Conservation (phyloP, 768 basidiomycete species). For the Tylopilus vinaceipallidus region DNA sequence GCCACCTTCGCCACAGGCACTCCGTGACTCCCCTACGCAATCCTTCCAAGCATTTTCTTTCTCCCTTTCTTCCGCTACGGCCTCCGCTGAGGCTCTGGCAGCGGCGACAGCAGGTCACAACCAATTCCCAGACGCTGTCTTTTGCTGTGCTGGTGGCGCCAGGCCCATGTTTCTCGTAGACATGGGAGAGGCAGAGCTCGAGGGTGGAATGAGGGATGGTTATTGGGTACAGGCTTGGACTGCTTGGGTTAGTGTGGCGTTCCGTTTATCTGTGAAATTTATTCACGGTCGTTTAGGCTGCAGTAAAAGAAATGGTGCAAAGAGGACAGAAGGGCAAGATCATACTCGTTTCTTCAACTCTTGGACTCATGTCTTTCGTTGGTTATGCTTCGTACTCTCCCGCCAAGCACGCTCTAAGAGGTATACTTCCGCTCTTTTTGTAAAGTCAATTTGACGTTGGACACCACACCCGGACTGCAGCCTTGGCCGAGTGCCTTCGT, state of each 20-base stretch:
- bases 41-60: slow-evolving; percentile 65
- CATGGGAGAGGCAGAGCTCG: slow-evolving; percentile 55
- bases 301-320: slow-evolving; percentile 61
- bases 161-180: slow-evolving; percentile 78
- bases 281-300: slow-evolving; percentile 45
- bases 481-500: slow-evolving; percentile 79
- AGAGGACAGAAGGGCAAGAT: slow-evolving; percentile 64
- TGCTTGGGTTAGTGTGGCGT: slow-evolving; percentile 35
- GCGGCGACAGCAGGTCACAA: slow-evolving; percentile 57
- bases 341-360: slow-evolving; percentile 69
- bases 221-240: slow-evolving; percentile 48
- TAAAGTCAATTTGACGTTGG: background rate
- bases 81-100: slow-evolving; percentile 60
- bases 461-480: slow-evolving; percentile 33
- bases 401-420: slow-evolving; percentile 82
- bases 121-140: slow-evolving; percentile 68
- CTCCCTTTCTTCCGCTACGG: slow-evolving; percentile 51
- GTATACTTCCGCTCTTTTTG: slow-evolving; percentile 36
- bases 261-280: background rate
- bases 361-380: slow-evolving; percentile 72
- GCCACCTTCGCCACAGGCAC: slow-evolving; percentile 36
- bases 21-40: slow-evolving; percentile 56
- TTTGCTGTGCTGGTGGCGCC: slow-evolving; percentile 75
- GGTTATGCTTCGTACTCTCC: slow-evolving; percentile 83
- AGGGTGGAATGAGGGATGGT: slow-evolving; percentile 36